These are phyloP conservation scores for Plasmodium adleri DNA, from an alignment of 169 alveolate species.

Conservation along the genomic window DNA sequence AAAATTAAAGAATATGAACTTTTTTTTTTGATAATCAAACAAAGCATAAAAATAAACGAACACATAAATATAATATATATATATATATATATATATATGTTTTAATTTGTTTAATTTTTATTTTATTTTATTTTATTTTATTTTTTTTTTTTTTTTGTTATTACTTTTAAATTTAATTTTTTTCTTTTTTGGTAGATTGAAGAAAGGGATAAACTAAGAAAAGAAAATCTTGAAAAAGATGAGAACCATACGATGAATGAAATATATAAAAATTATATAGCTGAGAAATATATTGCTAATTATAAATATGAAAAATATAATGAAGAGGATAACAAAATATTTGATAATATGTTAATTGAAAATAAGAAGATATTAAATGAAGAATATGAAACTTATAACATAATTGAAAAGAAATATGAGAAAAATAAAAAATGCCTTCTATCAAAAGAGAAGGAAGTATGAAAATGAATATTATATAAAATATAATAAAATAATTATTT, in stretches of 20 bases:
- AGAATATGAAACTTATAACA: constrained; percentile 21
- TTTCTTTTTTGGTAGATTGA: constrained; percentile 22
- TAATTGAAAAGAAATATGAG: constrained; percentile 29
- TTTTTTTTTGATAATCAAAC: no score
- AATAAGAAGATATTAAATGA: constrained; percentile 24
- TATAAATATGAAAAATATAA: constrained; percentile 33
- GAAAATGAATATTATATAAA: neutral
- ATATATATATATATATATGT: neutral
- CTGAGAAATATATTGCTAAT: constrained; percentile 46
- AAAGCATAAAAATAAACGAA: no score
- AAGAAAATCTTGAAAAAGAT: constrained; percentile 25
- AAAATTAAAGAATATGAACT: no score
- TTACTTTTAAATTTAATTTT: neutral
- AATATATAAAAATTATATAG: constrained; percentile 47
- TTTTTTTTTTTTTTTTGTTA: neutral
- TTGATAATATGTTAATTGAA: constrained; percentile 15
- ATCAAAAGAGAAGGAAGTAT: constrained; percentile 53
- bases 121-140: neutral
- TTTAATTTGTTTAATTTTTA: neutral
- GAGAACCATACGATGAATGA: constrained; percentile 42
- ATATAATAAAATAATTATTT: neutral
- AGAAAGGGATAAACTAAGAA: constrained; percentile 1
- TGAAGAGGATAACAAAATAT: constrained; percentile 23
- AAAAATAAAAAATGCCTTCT: constrained; percentile 1
- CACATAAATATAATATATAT: neutral